Conservation (phyloP, 1,284 basidiomycete genomes). For the Neonothopanus nambi region DNA sequence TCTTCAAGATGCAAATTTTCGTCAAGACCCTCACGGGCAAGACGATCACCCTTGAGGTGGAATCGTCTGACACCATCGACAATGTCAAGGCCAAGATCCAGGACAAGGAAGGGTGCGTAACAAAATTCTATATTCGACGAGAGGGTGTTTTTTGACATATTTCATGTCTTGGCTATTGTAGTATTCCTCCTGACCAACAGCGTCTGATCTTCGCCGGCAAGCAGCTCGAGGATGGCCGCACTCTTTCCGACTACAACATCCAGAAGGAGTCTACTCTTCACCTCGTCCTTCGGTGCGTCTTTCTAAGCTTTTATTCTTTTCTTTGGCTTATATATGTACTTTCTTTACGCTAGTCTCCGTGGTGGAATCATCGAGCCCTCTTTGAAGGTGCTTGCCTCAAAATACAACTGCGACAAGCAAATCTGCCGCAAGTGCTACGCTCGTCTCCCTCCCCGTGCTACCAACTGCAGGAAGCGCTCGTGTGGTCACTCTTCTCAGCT, state of each 20-base stretch:
- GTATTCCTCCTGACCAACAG: slow-evolving; percentile 92
- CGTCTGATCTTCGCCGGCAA: slow-evolving; percentile 94
- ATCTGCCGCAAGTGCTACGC: slow-evolving; percentile 99
- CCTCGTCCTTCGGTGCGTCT: slow-evolving; percentile 89
- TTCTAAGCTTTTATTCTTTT: neutral
- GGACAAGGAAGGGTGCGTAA: slow-evolving; percentile 83
- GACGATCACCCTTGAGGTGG: slow-evolving; percentile 98
- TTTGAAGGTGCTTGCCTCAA: slow-evolving; percentile 93
- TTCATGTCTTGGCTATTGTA: slow-evolving; percentile 24
- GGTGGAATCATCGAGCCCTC: slow-evolving; percentile 99
- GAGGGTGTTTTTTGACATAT: neutral
- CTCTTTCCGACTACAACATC: slow-evolving; percentile 95
- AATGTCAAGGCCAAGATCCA: slow-evolving; percentile 92
- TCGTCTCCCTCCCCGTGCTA: slow-evolving; percentile 97
- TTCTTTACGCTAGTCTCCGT: slow-evolving; percentile 69
- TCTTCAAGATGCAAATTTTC: slow-evolving; percentile 83
- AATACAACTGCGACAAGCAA: slow-evolving; percentile 98
- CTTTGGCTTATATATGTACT: neutral
- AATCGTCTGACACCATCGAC: slow-evolving; percentile 95
- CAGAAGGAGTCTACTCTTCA: slow-evolving; percentile 99
- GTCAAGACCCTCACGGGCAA: slow-evolving; percentile 97
- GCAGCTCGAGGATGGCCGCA: slow-evolving; percentile 96
- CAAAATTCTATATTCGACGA: neutral
- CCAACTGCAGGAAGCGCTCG: slow-evolving; percentile 95
- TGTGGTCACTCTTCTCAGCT: slow-evolving; percentile 95